phyloP scores from a whole-genome alignment of 768 basidiomycete species.

The Pisolithus microcarpus region DNA sequence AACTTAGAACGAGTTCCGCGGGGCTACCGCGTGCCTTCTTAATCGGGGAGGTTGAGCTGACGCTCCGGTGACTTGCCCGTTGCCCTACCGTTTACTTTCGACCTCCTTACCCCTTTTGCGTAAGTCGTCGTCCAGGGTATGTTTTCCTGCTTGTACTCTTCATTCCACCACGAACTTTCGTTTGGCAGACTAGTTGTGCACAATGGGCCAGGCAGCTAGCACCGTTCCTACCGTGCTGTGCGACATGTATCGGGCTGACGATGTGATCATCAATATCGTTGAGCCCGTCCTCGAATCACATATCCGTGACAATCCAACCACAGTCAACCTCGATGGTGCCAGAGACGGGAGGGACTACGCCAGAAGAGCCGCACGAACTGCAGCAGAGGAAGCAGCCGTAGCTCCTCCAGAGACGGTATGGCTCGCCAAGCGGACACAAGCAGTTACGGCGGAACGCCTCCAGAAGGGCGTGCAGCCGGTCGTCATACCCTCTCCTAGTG shows the following conservation, averaged over 20 bases:
- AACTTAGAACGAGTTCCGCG: too few relatives aligned
- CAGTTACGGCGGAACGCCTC: conserved; percentile 3
- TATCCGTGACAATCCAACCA: conserved; percentile 3
- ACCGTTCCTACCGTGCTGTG: background rate
- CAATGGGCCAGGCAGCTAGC: background rate
- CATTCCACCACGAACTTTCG: background rate
- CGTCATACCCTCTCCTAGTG: conserved; percentile 10
- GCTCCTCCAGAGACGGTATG: background rate
- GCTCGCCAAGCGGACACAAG: background rate
- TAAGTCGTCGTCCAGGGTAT: background rate
- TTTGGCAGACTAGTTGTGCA: background rate
- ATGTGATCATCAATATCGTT: background rate
- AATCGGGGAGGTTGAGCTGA: background rate
- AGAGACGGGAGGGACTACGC: background rate
- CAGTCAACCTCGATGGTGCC: background rate
- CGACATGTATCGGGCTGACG: background rate
- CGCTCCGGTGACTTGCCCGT: background rate
- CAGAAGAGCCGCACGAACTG: background rate
- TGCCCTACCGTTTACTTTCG: background rate
- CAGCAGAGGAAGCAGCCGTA: background rate
- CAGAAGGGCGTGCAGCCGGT: conserved; percentile 13
- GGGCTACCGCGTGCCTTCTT: background rate
- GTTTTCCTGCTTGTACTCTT: background rate
- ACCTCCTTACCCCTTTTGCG: too few relatives aligned
- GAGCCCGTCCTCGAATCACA: background rate